Evolutionary conservation across 495 filamentous ascomycete genomes (phyloP).

Genomic region (Lophiostoma macrostomum): DNA sequence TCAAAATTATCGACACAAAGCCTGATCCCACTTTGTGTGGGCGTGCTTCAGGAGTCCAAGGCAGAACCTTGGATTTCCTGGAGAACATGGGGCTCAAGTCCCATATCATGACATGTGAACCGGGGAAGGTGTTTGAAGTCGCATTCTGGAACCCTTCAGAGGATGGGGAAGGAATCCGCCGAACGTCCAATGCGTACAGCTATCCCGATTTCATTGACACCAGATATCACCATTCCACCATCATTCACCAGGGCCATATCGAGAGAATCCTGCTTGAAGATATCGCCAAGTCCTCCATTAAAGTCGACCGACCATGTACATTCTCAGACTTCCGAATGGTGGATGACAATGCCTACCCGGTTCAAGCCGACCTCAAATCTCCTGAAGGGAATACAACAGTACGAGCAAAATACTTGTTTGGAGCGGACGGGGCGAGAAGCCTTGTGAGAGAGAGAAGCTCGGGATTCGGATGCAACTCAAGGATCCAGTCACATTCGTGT

Average conservation of each 20-base stretch:
- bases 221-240: conserved; percentile 5
- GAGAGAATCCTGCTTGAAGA: conserved; percentile 1
- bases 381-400: not conserved
- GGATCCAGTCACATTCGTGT: conserved; percentile 6
- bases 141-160: conserved; percentile 6
- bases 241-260: conserved; percentile 1
- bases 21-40: not conserved
- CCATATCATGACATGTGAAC: not conserved
- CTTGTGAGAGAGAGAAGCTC: conserved; percentile 1
- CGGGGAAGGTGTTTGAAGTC: not conserved
- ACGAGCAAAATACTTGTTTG: conserved; percentile 5
- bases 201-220: conserved; percentile 11
- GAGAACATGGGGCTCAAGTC: conserved; percentile 7
- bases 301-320: conserved; percentile 2
- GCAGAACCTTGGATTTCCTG: conserved; percentile 1
- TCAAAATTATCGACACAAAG: conserved; percentile 7
- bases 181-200: not conserved
- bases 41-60: conserved; percentile 1
- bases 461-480: not conserved
- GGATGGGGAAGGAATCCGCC: not conserved
- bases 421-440: conserved; percentile 7
- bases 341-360: not conserved
- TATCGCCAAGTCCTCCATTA: conserved; percentile 4
- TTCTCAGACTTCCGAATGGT: not conserved
- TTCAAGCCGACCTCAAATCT: not conserved